A percentile compares a stretch with the other conserved stretches of the same genome.
phyloP scores from a whole-genome alignment of 2,329 filamentous ascomycete species.

The Beauveria scarabaeidicola region DNA sequence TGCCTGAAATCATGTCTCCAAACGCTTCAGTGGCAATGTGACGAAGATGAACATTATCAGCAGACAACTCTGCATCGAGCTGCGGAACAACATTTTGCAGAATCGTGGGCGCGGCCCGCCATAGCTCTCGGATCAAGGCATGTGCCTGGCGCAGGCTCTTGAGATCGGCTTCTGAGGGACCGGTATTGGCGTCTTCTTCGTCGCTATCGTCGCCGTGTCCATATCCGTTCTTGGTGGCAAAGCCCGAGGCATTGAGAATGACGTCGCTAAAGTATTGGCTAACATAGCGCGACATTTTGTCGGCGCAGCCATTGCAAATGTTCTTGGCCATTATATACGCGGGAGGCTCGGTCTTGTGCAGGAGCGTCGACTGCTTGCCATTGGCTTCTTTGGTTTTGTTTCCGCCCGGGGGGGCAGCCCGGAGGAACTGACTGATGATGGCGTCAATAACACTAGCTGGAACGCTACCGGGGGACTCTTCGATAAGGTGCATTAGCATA shows the following conservation, averaged over 20 bases:
- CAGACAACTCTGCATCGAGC: constrained; percentile 82
- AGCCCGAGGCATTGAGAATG: constrained; percentile 74
- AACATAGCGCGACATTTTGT: constrained; percentile 91
- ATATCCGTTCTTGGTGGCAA: constrained; percentile 48
- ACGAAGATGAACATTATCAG: constrained; percentile 80
- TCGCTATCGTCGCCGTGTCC: constrained; percentile 55
- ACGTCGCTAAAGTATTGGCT: constrained; percentile 97
- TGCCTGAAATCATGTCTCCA: constrained; percentile 88
- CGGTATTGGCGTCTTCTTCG: constrained; percentile 49
- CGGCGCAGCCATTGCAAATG: constrained; percentile 78
- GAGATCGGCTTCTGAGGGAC: constrained; percentile 73
- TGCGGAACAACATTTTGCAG: constrained; percentile 91
- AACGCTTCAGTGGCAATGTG: constrained; percentile 87
- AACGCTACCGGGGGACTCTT: constrained; percentile 66
- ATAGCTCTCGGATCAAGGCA: constrained; percentile 79
- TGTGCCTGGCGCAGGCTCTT: constrained; percentile 87
- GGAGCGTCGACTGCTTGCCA: constrained; percentile 70
- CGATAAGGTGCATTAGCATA: constrained; percentile 75
- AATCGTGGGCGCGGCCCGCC: constrained; percentile 82
- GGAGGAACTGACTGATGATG: constrained; percentile 90
- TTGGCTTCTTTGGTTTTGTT: constrained; percentile 57
- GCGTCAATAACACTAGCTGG: constrained; percentile 80
- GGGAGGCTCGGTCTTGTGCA: constrained; percentile 80
- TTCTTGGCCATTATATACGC: constrained; percentile 96
- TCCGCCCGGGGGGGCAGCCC: constrained; percentile 65